Base-by-base conservation (phyloP, 176 grass and related monocot species). In the Carex scoparia region DNA sequence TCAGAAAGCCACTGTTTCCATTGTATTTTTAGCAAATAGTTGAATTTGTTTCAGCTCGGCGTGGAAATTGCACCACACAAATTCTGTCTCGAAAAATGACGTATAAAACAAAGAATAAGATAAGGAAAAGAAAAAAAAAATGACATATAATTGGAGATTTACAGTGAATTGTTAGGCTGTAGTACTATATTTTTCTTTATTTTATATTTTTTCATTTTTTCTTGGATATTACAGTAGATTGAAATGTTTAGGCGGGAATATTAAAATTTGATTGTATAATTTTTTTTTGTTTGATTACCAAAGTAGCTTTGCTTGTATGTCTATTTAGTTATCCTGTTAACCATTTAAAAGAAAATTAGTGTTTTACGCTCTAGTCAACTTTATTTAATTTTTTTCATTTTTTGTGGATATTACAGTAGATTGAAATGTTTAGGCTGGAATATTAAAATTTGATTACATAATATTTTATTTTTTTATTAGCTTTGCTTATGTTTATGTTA, bases 61-160 rank as follows among this genome's bases (percentile, higher is more conserved):
- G 7, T 53, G 58, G 28, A 18, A 63, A 28, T 31, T 28, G 5
- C 10, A 11, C 49, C 49, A 7, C 27, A 33, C 15, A 57, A 16
- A 30, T 56, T 55, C 8, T 54, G 44, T 56, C 44, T 76, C 55
- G 23, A 55, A 69, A 69, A 76, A 55, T 55, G 49, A 56, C 16
- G 13, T 77, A 77, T 76, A 54, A 27, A 77, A 56, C 12, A 77
- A 32, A 77, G 23, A 76, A 55, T 30, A 77, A 28, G 73, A 56
- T 56, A 77, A 77, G 16, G n/a, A 32, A 77, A 3, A 77, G 23
- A 54, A 76, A 75, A 76, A 28, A 56, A n/a, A 57, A n/a, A 57
- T 27, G 19, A 27, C 2, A 54, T 76, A 37, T 38, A 69, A 12
- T 68, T 33, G 32, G 65, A 69, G 14, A 40, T 40, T 40, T 69